Evolutionary conservation across 1,284 basidiomycete genomes (phyloP).

Genomic region (Testicularia cyperi): DNA sequence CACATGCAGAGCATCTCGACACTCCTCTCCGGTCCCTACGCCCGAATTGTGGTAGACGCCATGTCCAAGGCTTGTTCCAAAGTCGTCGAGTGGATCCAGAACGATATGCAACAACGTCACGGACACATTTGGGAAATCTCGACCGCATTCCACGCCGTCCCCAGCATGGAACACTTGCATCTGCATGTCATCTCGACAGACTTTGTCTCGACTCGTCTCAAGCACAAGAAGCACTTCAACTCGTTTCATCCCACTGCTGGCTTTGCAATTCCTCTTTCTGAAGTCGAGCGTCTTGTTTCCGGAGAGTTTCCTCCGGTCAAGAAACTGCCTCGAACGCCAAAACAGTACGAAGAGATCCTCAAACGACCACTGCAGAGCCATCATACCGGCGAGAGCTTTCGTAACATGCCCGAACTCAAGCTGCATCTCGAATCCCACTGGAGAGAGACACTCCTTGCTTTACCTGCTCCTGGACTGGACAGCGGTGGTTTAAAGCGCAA

Average conservation of each 20-base stretch:
- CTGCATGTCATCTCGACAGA: conserved; percentile 72
- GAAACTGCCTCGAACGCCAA: conserved; percentile 8
- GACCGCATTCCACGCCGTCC: conserved; percentile 80
- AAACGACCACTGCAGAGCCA: conserved; percentile 19
- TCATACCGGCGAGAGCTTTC: conserved; percentile 9
- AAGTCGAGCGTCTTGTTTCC: conserved; percentile 51
- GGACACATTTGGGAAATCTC: conserved; percentile 39
- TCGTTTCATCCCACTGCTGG: conserved; percentile 84
- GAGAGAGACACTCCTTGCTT: conserved; percentile 3
- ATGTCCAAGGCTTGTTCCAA: conserved; percentile 26
- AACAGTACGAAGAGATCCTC: conserved; percentile 25
- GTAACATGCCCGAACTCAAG: conserved; percentile 23
- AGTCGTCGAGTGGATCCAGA: conserved; percentile 66
- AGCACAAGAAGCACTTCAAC: conserved; percentile 85
- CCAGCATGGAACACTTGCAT: conserved; percentile 63
- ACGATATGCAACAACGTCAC: conserved; percentile 73
- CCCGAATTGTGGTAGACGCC: conserved; percentile 28
- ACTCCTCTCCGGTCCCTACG: conserved; percentile 44
- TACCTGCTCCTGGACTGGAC: no score
- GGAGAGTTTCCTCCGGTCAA: conserved; percentile 1
- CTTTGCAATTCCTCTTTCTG: conserved; percentile 78
- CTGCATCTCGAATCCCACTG: conserved; percentile 22
- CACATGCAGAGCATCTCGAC: conserved; percentile 37
- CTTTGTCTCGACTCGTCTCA: conserved; percentile 72
- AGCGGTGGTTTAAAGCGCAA: no score